Evolutionary conservation across 768 basidiomycete species (phyloP).

Genomic region (Dentipellis sp.): DNA sequence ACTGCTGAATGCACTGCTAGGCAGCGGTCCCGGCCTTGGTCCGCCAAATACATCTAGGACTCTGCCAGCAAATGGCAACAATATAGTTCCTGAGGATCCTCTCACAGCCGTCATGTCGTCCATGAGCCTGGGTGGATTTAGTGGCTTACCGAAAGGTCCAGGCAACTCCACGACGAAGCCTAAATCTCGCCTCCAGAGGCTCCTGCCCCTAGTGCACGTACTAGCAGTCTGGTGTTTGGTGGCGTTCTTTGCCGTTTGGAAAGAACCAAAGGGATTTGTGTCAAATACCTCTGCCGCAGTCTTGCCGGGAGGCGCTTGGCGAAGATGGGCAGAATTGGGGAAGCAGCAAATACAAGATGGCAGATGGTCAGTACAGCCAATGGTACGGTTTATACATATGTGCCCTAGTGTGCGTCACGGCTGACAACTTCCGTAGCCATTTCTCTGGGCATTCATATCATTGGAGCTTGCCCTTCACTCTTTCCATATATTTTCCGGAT

Average conservation of each 20-base stretch:
- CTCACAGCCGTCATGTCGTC: constrained; percentile 24
- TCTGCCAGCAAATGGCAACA: neutral
- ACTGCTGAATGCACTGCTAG: constrained; percentile 58
- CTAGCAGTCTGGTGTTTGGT: constrained; percentile 55
- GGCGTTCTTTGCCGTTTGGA: constrained; percentile 57
- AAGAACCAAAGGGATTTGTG: constrained; percentile 46
- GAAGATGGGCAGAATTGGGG: constrained; percentile 53
- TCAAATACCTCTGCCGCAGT: constrained; percentile 26
- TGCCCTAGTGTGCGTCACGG: neutral
- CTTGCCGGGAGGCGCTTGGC: constrained; percentile 33
- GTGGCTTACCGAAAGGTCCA: neutral
- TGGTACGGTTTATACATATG: constrained; percentile 34
- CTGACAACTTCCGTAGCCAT: constrained; percentile 38
- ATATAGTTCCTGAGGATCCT: constrained; percentile 17
- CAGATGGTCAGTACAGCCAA: constrained; percentile 41
- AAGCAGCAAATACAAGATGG: constrained; percentile 25
- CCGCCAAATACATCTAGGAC: neutral
- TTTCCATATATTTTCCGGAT: constrained; percentile 56
- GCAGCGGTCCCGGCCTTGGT: constrained; percentile 10
- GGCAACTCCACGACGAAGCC: constrained; percentile 12
- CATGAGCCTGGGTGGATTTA: constrained; percentile 6
- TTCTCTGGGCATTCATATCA: constrained; percentile 78
- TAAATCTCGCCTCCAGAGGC: constrained; percentile 42
- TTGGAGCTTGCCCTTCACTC: constrained; percentile 67
- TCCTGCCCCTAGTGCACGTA: constrained; percentile 60